Percentiles rank a stretch among this genome's conserved stretches.
Conservation (phyloP, 495 filamentous ascomycete species). For the Aspergillus ellipticus region DNA sequence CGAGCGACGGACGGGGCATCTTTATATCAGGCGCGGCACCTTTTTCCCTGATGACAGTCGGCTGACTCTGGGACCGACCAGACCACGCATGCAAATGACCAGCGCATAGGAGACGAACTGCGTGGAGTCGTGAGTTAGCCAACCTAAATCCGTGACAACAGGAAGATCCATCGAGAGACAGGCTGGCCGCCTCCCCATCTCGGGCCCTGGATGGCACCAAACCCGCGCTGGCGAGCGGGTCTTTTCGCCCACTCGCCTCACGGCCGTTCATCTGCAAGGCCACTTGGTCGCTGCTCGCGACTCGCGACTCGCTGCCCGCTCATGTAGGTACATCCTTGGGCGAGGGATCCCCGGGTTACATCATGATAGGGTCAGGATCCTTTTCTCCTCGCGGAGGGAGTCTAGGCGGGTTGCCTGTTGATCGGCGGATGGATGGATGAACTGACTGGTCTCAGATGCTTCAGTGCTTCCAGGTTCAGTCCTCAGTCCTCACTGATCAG, state of each 20-base stretch:
- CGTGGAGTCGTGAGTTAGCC: constrained; percentile 16
- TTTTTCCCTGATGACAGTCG: constrained; percentile 4
- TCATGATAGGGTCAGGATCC: constrained; percentile 11
- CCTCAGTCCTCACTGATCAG: no score
- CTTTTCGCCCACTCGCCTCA: constrained; percentile 23
- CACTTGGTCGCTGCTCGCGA: constrained; percentile 13
- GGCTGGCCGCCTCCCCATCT: constrained; percentile 6
- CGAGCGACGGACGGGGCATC: background rate
- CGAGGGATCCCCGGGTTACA: constrained; percentile 7
- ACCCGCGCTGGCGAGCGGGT: constrained; percentile 25
- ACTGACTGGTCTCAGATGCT: constrained; percentile 7
- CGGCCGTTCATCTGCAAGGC: constrained; percentile 22
- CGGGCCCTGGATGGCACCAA: constrained; percentile 6
- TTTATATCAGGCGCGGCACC: constrained; percentile 12
- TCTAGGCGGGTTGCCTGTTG: constrained; percentile 4
- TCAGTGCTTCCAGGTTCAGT: no score
- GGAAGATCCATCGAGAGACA: constrained; percentile 15
- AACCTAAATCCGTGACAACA: constrained; percentile 17
- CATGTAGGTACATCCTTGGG: constrained; percentile 20
- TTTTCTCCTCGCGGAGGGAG: background rate
- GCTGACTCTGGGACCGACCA: constrained; percentile 11
- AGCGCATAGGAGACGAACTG: constrained; percentile 18
- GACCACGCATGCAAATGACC: constrained; percentile 24
- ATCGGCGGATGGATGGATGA: background rate
- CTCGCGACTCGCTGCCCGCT: background rate